Percentiles rank a stretch among this genome's conserved stretches.
phyloP scores from a whole-genome alignment of 495 filamentous ascomycete genomes.

The Articulospora tetracladia region DNA sequence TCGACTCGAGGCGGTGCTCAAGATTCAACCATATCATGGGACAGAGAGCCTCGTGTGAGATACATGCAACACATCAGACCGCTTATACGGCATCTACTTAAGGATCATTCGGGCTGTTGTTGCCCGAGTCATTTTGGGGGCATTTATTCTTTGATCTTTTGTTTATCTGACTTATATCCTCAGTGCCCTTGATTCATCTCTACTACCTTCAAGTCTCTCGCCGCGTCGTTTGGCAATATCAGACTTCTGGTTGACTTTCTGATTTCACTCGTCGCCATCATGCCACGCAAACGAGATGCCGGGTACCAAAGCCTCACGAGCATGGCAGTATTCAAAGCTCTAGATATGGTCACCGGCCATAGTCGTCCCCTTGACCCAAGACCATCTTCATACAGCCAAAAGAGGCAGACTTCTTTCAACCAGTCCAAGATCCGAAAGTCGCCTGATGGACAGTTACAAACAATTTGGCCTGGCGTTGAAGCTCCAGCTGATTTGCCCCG shows the following conservation, averaged over 20 bases:
- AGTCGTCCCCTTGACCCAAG: not conserved
- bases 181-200: no score
- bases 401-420: not conserved
- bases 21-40: no score
- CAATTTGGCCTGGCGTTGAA: not conserved
- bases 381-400: not conserved
- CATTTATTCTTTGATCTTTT: not conserved
- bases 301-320: not conserved
- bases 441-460: not conserved
- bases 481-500: not conserved
- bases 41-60: no score
- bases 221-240: no score
- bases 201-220: no score
- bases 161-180: no score
- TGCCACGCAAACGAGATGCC: not conserved
- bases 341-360: not conserved
- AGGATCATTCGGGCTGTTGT: not conserved
- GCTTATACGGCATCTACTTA: not conserved
- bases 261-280: not conserved
- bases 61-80: no score
- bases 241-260: no score
- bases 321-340: not conserved
- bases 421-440: not conserved
- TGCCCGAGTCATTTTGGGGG: not conserved
- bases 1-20: not conserved